Conservation (phyloP, 495 filamentous ascomycete species). For the Aspergillus affinis region DNA sequence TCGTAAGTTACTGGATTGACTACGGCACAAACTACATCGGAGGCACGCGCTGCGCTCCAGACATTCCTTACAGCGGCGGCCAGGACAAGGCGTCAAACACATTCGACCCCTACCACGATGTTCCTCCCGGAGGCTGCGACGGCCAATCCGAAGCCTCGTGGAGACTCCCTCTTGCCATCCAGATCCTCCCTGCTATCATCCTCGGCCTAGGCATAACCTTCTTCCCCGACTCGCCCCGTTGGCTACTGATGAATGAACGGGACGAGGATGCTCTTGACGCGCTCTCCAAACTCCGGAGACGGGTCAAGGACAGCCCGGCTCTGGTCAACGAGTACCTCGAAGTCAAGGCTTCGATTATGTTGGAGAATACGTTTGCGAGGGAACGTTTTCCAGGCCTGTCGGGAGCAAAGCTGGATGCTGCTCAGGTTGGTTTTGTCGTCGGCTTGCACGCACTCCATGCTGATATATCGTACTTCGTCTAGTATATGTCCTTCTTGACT, state of each 20-base stretch:
- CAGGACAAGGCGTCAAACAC: slow-evolving; percentile 47
- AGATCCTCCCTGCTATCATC: slow-evolving; percentile 58
- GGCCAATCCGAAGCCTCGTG: slow-evolving; percentile 68
- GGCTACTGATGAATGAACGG: slow-evolving; percentile 72
- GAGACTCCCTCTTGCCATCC: slow-evolving; percentile 64
- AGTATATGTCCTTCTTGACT: slow-evolving; percentile 70
- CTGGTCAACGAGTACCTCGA: slow-evolving; percentile 78
- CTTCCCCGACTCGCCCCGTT: slow-evolving; percentile 80
- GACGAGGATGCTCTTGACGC: slow-evolving; percentile 69
- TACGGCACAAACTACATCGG: slow-evolving; percentile 52
- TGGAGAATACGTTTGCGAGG: slow-evolving; percentile 72
- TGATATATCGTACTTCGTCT: neutral
- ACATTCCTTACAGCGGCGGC: slow-evolving; percentile 68
- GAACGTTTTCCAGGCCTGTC: slow-evolving; percentile 69
- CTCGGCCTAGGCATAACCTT: slow-evolving; percentile 72
- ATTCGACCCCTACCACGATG: slow-evolving; percentile 46
- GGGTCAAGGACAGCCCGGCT: slow-evolving; percentile 50
- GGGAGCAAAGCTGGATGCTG: slow-evolving; percentile 49
- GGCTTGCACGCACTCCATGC: no score
- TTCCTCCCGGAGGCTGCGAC: slow-evolving; percentile 36
- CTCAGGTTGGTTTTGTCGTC: slow-evolving; percentile 30
- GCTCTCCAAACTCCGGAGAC: slow-evolving; percentile 63
- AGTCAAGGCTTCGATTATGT: slow-evolving; percentile 75
- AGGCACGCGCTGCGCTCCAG: slow-evolving; percentile 39
- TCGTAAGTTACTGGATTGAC: slow-evolving; percentile 83